Percentiles rank a stretch among this genome's conserved stretches.
phyloP scores from a whole-genome alignment of 169 alveolate species.

The Plasmodium inui region DNA sequence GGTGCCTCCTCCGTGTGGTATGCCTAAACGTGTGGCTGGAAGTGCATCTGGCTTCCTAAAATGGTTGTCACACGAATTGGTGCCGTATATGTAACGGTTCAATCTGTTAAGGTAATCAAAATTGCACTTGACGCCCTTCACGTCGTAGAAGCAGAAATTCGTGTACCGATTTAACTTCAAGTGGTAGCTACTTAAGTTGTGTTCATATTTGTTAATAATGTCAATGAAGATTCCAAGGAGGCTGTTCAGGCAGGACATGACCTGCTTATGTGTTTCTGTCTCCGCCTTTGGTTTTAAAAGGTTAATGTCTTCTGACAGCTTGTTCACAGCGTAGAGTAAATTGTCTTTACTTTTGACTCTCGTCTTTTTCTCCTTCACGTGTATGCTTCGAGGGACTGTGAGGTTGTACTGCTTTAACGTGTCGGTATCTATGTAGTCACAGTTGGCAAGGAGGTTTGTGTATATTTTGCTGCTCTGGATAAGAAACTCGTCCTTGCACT shows the following conservation, averaged over 20 bases:
- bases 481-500: slow-evolving; percentile 37
- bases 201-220: slow-evolving; percentile 55
- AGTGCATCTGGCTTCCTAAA: not conserved
- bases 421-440: slow-evolving; percentile 60
- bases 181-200: slow-evolving; percentile 51
- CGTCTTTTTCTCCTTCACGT: slow-evolving; percentile 17
- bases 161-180: slow-evolving; percentile 41
- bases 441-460: slow-evolving; percentile 28
- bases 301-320: slow-evolving; percentile 38
- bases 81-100: slow-evolving; percentile 23
- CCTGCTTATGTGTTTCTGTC: slow-evolving; percentile 31
- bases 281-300: slow-evolving; percentile 13
- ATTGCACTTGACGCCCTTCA: slow-evolving; percentile 20
- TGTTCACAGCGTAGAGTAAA: slow-evolving; percentile 46
- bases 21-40: not conserved
- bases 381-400: slow-evolving; percentile 5
- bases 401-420: slow-evolving; percentile 28
- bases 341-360: slow-evolving; percentile 40
- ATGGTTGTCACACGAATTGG: not conserved
- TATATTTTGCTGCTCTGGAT: slow-evolving; percentile 47
- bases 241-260: slow-evolving; percentile 18
- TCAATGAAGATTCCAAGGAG: slow-evolving; percentile 48
- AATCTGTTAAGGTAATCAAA: slow-evolving; percentile 23
- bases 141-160: slow-evolving; percentile 61
- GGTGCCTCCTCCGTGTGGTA: not conserved